Percentiles rank a stretch among this genome's conserved stretches.
Evolutionary conservation across 225 moss, liverwort and hornwort genomes (phyloP).

Genomic region (Climacium dendroides): DNA sequence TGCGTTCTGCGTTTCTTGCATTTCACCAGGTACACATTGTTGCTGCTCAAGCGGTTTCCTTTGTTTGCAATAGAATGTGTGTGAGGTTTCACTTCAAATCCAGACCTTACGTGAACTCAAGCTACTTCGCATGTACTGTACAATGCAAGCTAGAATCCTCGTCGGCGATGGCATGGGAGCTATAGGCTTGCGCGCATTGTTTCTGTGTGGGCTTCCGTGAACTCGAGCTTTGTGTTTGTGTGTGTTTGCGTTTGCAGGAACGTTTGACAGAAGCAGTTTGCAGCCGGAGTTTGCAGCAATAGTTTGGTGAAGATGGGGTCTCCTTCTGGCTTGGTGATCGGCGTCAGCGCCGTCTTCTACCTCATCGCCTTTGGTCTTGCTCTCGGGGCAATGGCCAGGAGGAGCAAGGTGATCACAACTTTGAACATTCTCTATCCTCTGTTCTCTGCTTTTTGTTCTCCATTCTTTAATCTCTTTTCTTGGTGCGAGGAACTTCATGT

Average conservation of each 20-base stretch:
- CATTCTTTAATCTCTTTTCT: not conserved
- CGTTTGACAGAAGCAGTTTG: not conserved
- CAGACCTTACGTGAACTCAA: not conserved
- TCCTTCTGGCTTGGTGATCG: conserved; percentile 17
- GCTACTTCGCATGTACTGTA: no score
- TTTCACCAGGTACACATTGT: not conserved
- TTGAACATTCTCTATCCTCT: not conserved
- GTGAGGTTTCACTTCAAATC: not conserved
- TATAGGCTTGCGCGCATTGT: not conserved
- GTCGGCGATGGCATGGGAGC: not conserved
- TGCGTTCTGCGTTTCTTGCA: not conserved
- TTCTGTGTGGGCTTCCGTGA: not conserved
- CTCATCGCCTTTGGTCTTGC: conserved; percentile 34
- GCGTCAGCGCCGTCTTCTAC: conserved; percentile 23
- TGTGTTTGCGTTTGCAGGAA: not conserved
- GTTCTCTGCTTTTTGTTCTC: not conserved
- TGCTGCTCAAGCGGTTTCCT: not conserved
- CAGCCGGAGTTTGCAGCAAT: not conserved
- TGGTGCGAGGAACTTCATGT: not conserved
- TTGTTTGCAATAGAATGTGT: not conserved
- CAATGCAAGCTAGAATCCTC: no score
- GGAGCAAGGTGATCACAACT: conserved; percentile 18
- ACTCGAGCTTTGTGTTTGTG: not conserved
- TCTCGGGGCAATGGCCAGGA: conserved; percentile 32
- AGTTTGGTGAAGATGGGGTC: conserved; percentile 11